Base-by-base conservation (phyloP, 169 alveolate genomes). In the Plasmodium vinckei region DNA sequence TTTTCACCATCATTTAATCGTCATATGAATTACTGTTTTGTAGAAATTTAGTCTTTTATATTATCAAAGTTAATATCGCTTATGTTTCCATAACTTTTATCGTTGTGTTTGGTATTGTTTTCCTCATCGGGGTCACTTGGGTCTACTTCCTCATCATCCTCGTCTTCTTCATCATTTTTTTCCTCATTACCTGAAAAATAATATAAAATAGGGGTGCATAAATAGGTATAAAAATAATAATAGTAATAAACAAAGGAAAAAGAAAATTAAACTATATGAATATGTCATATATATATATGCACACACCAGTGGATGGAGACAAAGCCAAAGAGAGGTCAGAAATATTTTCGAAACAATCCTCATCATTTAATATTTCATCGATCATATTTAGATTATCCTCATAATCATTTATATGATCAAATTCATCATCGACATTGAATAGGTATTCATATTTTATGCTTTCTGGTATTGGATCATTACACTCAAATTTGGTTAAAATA, bases 371-470 rank as follows among this genome's bases (percentile, higher is more conserved):
- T 61, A 87, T 87, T 61, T 87, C 73, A 63, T 63, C 95, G 47
- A 59, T 42, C 72, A 69, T 65, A 23, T 25, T 49, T 51, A 54
- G 25, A 12, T 46, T 68, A 12, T 60, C 73, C 10, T 87, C 93
- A 39, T 42, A 17, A 57, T 87, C 94, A 6, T 87, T 73, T 15
- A 84, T 57, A 44, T 75, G 92, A 13, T 70, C 82, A 7, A 79
- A 53, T 23, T 89, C 94, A 42, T 77, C 73, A 10, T 88, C 63
- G 15, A 92, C 87, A 70, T 93, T 92, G 68, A 92, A 93, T 12
- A 93, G 59, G 51, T 93, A 93, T 42, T 90, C 93, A 71, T 68
- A 93, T 59, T 93, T 88, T 19, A 63, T 60, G 51, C 72, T 89
- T 23, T 79, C 92, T 12, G 88, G 88, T 5, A 53, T 59, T 12